These are phyloP conservation scores for Backusella psychrophila DNA, from an alignment of 192 early-diverging fungal species.

Conservation along the genomic window DNA sequence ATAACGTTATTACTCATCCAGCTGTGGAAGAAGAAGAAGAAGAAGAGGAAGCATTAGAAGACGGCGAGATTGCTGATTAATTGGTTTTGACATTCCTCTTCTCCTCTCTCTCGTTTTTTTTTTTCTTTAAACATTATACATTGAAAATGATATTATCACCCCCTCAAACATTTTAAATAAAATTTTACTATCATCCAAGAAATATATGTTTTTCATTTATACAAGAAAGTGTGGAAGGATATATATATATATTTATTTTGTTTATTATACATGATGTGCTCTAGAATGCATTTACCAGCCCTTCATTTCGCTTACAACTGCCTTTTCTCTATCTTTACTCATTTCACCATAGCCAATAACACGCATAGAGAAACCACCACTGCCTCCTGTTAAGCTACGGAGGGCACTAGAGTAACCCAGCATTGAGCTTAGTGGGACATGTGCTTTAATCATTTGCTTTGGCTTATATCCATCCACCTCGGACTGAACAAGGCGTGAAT, in stretches of 20 bases:
- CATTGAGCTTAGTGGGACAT: slow-evolving; percentile 78
- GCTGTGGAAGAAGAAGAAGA: neutral
- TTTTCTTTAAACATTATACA: neutral
- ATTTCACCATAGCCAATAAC: slow-evolving; percentile 80
- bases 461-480: slow-evolving; percentile 27
- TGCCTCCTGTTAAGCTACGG: slow-evolving; percentile 86
- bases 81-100: neutral
- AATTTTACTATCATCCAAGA: neutral
- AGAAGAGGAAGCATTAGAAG: slow-evolving; percentile 23
- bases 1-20: neutral
- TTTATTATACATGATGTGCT: neutral
- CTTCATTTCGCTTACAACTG: slow-evolving; percentile 62
- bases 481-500: slow-evolving; percentile 17
- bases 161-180: neutral
- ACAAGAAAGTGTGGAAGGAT: neutral
- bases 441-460: slow-evolving; percentile 52
- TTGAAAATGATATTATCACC: neutral
- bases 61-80: slow-evolving; percentile 30
- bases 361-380: slow-evolving; percentile 81
- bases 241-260: neutral
- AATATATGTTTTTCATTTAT: neutral
- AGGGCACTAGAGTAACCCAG: slow-evolving; percentile 81
- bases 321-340: slow-evolving; percentile 66
- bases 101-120: neutral
- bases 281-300: slow-evolving; percentile 19